These are phyloP conservation scores for Trypanosoma boissoni DNA, from an alignment of 208 protist genomes.

Conservation along the genomic window DNA sequence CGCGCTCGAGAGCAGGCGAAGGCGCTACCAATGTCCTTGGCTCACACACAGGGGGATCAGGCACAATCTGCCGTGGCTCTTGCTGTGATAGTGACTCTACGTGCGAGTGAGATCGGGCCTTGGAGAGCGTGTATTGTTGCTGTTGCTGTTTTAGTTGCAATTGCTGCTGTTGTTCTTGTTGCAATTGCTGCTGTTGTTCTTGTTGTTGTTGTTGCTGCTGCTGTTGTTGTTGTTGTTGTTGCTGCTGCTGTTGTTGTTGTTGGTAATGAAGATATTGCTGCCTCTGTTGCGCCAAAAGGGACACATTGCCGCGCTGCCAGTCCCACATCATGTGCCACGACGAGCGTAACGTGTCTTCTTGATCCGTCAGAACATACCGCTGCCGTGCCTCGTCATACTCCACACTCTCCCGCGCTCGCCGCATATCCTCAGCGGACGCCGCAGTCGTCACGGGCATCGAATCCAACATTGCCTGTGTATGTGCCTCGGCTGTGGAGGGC, in stretches of 20 bases:
- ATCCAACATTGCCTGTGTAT: neutral
- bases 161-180: neutral
- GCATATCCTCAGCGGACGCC: neutral
- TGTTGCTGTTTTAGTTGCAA: too few species aligned
- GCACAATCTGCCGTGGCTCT: too few species aligned
- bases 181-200: neutral
- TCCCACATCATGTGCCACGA: conserved; percentile 25
- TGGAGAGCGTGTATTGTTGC: too few species aligned
- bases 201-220: neutral
- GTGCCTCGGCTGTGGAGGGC: neutral
- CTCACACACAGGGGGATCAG: too few species aligned
- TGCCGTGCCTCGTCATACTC: conserved; percentile 17
- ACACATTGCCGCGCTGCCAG: conserved; percentile 13
- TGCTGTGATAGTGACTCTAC: too few species aligned
- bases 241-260: conserved; percentile 1
- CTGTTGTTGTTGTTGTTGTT: neutral
- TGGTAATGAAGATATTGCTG: conserved; percentile 7
- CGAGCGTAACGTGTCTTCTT: conserved; percentile 25
- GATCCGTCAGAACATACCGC: conserved; percentile 14
- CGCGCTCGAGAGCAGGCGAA: too few species aligned
- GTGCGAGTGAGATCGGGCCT: too few species aligned
- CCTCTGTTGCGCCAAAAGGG: neutral
- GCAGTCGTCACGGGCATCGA: neutral
- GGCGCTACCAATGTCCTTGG: too few species aligned
- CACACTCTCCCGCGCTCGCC: neutral